Base-by-base conservation (phyloP, 2,329 filamentous ascomycete species). In the Graphilbum fragrans region DNA sequence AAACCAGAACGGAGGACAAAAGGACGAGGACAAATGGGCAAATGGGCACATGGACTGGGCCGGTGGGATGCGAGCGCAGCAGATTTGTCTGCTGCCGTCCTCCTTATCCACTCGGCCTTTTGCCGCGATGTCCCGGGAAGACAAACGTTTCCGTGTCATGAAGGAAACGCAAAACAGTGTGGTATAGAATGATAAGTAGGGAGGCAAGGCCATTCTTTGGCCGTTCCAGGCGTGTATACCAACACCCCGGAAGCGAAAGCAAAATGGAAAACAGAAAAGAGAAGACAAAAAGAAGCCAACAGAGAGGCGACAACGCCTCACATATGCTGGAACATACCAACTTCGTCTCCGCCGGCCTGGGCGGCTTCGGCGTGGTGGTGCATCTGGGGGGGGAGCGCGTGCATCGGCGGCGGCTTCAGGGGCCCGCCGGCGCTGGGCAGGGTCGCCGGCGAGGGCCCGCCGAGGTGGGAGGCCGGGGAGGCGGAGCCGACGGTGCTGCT, bases 271-370 rank as follows among this genome's bases (percentile, higher is more conserved):
- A 31, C 18, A 34, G 17, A 3, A 22, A 19, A 20, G 4, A 20
- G 8, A 18, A 22, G 19, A 12, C 16, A 29, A 36, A 33, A 34
- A 37, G 27, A 38, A 16, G 7, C 11, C 18, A 19, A 14, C 34
- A 23, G 29, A 12, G 31, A 34, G 18, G 8, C 6, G 18, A 19
- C 35, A 39, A 33, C 45, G 47, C 48, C 73, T 86, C 78, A 92
- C 80, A 92, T 86, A 72, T 87, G 84, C 74, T 86, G 82, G 72
- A 88, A 94, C 87, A 93, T 94, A 94, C 87, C 87, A 80, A 87
- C 87, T 77, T 92, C 86, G 57, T 88, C 83, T 60, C 72, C 73
- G 64, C 75, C 77, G 62, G 75, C 72, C 58, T 76, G 74, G 53
- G 70, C 70, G 58, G 67, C 71, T 58, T 83, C 79, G 48, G 72